Base-by-base conservation (phyloP, 1,284 basidiomycete species). In the Cutaneotrichosporon sp. region DNA sequence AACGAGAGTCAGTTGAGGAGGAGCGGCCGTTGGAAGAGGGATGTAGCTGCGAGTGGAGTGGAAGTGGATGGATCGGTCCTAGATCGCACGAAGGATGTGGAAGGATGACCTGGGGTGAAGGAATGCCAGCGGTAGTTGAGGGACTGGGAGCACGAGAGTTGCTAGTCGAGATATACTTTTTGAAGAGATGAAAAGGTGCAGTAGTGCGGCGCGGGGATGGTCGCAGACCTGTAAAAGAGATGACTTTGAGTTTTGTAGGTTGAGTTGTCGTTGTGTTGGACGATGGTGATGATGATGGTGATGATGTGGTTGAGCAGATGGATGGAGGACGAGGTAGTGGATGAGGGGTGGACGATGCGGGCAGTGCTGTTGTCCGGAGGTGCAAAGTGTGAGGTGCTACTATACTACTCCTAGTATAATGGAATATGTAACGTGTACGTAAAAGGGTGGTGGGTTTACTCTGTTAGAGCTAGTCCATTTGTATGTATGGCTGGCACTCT, bases 271-370 rank as follows among this genome's bases (percentile, higher is more conserved):
- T 20, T 38, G 19, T 11, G 12, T 17, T 39, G 27, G 35, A 29
- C 24, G n/a, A n/a, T 19, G 45, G 20, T 37, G 33, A 25, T 8
- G 24, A 26, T 16, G 45, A 25, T 9, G 32, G 45, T 16, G 35
- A 37, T 37, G 35, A 12, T 19, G 47, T 7, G 38, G 27, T 24
- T n/a, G 29, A 24, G 38, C 9, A 25, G 47, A 41, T 25, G n/a
- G 47, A 41, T 42, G 47, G 27, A 49, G 32, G 47, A 29, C 34
- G 4, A 33, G 31, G n/a, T 11, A 29, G 27, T 32, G 19, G 47
- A 27, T 49, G 35, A 32, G n/a, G 22, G 47, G 34, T 39, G 38
- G 38, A 39, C 19, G 12, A 34, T 11, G 34, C 17, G 9, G 34
- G 34, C 17, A n/a, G 17, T 17, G 34, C 17, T 17, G n/a, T n/a